These are phyloP conservation scores for Globisporangium middletonii DNA, from an alignment of 352 stramenopile species.

Conservation along the genomic window DNA sequence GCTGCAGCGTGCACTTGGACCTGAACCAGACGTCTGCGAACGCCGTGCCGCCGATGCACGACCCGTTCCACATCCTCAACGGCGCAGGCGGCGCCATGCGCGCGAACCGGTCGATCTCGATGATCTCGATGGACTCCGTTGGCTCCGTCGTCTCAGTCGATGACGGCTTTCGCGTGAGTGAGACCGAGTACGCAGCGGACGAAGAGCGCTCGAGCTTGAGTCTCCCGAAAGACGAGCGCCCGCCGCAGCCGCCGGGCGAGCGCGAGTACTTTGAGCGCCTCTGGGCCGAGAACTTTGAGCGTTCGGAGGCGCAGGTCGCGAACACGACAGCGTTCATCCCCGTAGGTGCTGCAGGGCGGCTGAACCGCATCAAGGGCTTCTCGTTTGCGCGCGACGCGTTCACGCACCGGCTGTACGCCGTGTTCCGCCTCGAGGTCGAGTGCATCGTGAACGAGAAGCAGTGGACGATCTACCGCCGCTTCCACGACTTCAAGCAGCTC, in stretches of 20 bases:
- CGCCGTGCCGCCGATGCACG: conserved; percentile 60
- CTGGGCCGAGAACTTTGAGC: conserved; percentile 82
- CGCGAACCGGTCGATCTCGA: conserved; percentile 33
- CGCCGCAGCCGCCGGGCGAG: conserved; percentile 62
- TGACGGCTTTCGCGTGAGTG: conserved; percentile 44
- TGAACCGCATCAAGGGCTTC: conserved; percentile 81
- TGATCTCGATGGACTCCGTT: conserved; percentile 61
- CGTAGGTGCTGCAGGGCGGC: conserved; percentile 46
- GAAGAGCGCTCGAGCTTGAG: conserved; percentile 15
- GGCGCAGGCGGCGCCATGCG: conserved; percentile 22
- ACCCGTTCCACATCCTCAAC: conserved; percentile 78
- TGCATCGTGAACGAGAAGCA: conserved; percentile 84
- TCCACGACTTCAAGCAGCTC: conserved; percentile 84
- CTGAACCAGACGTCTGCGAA: conserved; percentile 35
- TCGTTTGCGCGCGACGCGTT: conserved; percentile 63
- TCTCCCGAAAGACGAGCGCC: conserved; percentile 69
- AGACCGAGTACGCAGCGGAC: conserved; percentile 22
- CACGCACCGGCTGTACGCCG: conserved; percentile 70
- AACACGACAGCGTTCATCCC: conserved; percentile 70
- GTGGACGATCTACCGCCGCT: conserved; percentile 83
- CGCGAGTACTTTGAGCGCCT: conserved; percentile 79
- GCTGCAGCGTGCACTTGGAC: conserved; percentile 37
- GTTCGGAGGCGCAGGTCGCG: conserved; percentile 57
- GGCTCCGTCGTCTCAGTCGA: conserved; percentile 54
- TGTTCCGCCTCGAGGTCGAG: conserved; percentile 81